Base-by-base conservation (phyloP, 1,284 basidiomycete species). In the Bondarzewia mesenterica region DNA sequence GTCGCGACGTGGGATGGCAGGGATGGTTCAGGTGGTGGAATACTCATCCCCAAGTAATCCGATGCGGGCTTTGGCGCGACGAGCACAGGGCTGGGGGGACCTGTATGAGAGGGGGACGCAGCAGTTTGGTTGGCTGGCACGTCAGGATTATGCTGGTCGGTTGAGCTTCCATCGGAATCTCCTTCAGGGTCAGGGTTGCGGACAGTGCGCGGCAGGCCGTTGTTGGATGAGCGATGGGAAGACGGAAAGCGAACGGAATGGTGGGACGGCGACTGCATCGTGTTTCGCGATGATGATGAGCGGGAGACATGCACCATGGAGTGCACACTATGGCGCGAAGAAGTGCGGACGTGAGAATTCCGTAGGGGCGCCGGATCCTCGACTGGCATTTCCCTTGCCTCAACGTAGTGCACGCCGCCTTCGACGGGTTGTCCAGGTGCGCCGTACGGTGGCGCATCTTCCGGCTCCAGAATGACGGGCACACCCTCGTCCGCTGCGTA, bases 1-100 rank as follows among this genome's bases (percentile, higher is more conserved):
- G 60, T 58, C 39, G 60, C 52, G 51, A 63, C 35, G 47, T 63
- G 63, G n/a, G 61, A 58, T 40, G 56, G 56, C 32, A 63, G 48
- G 5, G 52, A 50, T 4, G 50, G 51, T 18, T 54, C 43, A 1
- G 60, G 58, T 12, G 54, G 44, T 7, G 29, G 3, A n/a, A n/a
- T n/a, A 20, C 54, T 55, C 65, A 67, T 67, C 44, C 60, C 60
- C 12, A 51, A 55, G 50, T 68, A 68, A 51, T 68, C 66, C n/a
- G 54, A 51, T 4, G 63, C 54, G 2, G 47, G 61, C 8, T 47
- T 54, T 3, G 60, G 61, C 14, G 59, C 54, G 8, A 60, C 51
- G 15, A 50, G 52, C 22, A 61, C 52, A 3, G 63, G 63, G 8
- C 52, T 58, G 36, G 46, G 41, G 50, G 50, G 10, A n/a, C 29